Percentiles rank a stretch among this genome's conserved stretches.
Conservation (phyloP, 176 grass and related monocot genomes). For the Tillandsia fasciculata region DNA sequence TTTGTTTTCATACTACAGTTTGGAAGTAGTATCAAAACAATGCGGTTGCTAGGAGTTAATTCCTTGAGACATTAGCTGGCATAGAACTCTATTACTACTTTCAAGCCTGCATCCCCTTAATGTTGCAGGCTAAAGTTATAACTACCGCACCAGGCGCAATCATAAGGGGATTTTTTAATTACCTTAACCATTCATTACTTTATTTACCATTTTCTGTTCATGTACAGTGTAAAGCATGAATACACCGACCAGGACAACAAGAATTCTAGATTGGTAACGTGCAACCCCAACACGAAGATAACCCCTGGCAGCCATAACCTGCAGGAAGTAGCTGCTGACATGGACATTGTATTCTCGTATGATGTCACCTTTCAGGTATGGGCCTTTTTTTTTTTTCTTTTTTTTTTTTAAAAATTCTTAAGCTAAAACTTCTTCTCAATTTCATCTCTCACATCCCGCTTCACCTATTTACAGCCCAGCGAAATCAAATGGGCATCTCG, state of each 20-base stretch:
- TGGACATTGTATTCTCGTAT: slow-evolving; percentile 32
- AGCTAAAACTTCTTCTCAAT: neutral
- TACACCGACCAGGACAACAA: slow-evolving; percentile 29
- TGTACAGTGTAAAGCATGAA: slow-evolving; percentile 32
- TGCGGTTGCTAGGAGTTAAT: no score
- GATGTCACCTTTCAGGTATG: slow-evolving; percentile 35
- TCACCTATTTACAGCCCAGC: slow-evolving; percentile 18
- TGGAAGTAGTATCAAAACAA: no score
- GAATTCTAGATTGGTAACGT: slow-evolving; percentile 33
- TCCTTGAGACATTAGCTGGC: no score
- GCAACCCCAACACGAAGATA: slow-evolving; percentile 32
- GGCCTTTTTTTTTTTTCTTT: neutral
- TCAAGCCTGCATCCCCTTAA: no score
- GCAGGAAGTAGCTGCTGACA: slow-evolving; percentile 32
- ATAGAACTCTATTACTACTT: no score
- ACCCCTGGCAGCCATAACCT: slow-evolving; percentile 26
- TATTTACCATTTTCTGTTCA: neutral
- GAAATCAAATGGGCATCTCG: slow-evolving; percentile 43
- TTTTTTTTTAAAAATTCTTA: neutral
- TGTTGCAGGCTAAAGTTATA: no score
- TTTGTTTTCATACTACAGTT: no score
- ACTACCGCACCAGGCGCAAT: no score
- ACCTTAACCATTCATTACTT: neutral
- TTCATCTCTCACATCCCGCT: slow-evolving; percentile 8
- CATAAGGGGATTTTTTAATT: neutral